These are phyloP conservation scores for Boechera retrofracta DNA, from an alignment of 345 rosid species.

Conservation along the genomic window DNA sequence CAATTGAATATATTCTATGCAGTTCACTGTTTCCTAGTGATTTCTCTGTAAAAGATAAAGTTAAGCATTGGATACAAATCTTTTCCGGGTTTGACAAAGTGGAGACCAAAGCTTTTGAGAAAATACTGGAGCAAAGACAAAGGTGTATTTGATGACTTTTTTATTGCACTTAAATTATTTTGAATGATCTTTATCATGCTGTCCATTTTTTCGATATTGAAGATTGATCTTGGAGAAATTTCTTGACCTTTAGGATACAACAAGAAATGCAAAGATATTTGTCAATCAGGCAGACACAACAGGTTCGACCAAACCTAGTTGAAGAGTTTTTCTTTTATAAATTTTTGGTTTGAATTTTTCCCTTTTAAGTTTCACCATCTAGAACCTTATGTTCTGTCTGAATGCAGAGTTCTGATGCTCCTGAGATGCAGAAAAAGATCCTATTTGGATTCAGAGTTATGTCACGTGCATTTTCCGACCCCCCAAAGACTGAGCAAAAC, in stretches of 20 bases:
- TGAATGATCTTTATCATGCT: conserved; percentile 27
- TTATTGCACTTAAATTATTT: conserved; percentile 32
- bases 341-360: neutral
- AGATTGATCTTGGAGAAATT: conserved; percentile 48
- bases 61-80: conserved; percentile 75
- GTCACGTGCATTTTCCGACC: conserved; percentile 93
- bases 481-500: conserved; percentile 80
- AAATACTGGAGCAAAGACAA: conserved; percentile 92
- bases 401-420: conserved; percentile 77
- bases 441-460: conserved; percentile 77
- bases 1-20: conserved; percentile 74
- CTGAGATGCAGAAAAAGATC: conserved; percentile 84
- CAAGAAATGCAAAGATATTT: conserved; percentile 95
- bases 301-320: conserved; percentile 56
- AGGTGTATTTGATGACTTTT: conserved; percentile 55
- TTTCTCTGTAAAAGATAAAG: conserved; percentile 67
- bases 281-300: conserved; percentile 76
- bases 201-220: conserved; percentile 43
- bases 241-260: conserved; percentile 82
- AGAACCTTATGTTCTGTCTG: conserved; percentile 39
- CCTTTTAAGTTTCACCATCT: neutral
- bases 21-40: conserved; percentile 71
- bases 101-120: conserved; percentile 89
- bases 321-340: neutral
- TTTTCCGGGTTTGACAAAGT: conserved; percentile 82